Percentiles rank a stretch among this genome's conserved stretches.
Conservation (phyloP, 1,284 basidiomycete genomes). For the Psilocybe mexicana region DNA sequence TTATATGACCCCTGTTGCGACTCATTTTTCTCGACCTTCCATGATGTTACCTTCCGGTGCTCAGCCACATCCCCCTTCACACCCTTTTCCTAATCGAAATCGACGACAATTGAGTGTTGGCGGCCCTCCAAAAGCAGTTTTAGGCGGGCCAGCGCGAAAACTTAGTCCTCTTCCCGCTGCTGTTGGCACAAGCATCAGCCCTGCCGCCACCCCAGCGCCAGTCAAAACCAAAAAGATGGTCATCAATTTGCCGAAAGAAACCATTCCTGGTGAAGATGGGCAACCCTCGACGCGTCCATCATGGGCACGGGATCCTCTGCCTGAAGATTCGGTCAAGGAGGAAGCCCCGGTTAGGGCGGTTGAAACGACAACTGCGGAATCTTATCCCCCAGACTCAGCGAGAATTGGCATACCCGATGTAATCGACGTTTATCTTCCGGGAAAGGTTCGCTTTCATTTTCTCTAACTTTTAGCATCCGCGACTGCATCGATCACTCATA, state of each 20-base stretch:
- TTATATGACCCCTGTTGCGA: slow-evolving; percentile 61
- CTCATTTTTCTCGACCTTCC: slow-evolving; percentile 56
- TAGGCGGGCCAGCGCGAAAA: slow-evolving; percentile 77
- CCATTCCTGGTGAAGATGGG: slow-evolving; percentile 46
- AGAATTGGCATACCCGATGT: slow-evolving; percentile 56
- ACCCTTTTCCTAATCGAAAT: slow-evolving; percentile 53
- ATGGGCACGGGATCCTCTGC: slow-evolving; percentile 66
- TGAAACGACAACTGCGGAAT: slow-evolving; percentile 53
- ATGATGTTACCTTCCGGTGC: slow-evolving; percentile 41
- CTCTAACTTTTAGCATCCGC: slow-evolving; percentile 6
- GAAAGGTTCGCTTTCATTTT: slow-evolving; percentile 51
- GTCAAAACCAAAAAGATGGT: slow-evolving; percentile 64
- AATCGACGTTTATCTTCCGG: slow-evolving; percentile 80
- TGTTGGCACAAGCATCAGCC: slow-evolving; percentile 26
- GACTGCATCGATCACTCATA: slow-evolving; percentile 14
- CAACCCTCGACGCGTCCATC: slow-evolving; percentile 44
- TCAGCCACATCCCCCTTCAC: slow-evolving; percentile 35
- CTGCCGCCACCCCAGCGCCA: slow-evolving; percentile 26
- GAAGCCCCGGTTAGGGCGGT: slow-evolving; percentile 38
- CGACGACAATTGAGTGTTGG: slow-evolving; percentile 73
- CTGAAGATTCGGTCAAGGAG: slow-evolving; percentile 39
- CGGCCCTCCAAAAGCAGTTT: slow-evolving; percentile 77
- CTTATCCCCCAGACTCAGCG: slow-evolving; percentile 64
- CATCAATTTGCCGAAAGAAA: slow-evolving; percentile 75
- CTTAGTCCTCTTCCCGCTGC: slow-evolving; percentile 60